Percentiles rank a stretch among this genome's conserved stretches.
Conservation (phyloP, 805 yeast species). For the Zygosaccharomyces lentus region DNA sequence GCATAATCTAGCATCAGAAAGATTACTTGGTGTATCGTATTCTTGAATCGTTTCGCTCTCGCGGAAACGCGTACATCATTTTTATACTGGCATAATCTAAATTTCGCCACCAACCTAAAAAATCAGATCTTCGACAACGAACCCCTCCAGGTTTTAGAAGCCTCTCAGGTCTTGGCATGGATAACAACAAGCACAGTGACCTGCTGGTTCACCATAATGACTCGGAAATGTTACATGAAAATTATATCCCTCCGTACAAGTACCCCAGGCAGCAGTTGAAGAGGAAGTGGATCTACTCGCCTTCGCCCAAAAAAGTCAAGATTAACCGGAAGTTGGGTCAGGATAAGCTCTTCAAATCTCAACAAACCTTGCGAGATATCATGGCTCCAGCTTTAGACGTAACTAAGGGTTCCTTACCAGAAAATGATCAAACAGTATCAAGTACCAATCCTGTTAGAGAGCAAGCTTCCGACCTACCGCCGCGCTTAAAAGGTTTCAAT, state of each 20-base stretch:
- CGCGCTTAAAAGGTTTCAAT: not conserved
- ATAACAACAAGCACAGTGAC: not conserved
- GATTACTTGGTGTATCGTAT: not conserved
- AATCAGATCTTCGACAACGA: not conserved
- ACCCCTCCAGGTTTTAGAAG: not conserved
- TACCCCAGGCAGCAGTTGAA: slow-evolving; percentile 1
- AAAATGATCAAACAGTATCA: not conserved
- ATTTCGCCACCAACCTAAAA: not conserved
- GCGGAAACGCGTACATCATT: not conserved
- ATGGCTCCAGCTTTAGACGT: not conserved
- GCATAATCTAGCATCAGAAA: not conserved
- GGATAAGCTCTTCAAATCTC: not conserved
- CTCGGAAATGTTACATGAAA: not conserved
- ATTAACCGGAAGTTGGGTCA: not conserved
- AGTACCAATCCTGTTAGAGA: not conserved
- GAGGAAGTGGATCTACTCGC: slow-evolving; percentile 8
- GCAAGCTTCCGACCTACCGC: not conserved
- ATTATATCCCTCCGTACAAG: not conserved
- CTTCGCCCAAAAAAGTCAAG: not conserved
- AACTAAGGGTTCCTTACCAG: not conserved
- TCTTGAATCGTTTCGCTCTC: not conserved
- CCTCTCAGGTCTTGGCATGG: not conserved
- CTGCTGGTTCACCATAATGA: not conserved
- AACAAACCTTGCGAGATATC: not conserved
- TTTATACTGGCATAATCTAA: not conserved